These are phyloP conservation scores for Cubamyces sp. DNA, from an alignment of 768 basidiomycete species.

Conservation along the genomic window DNA sequence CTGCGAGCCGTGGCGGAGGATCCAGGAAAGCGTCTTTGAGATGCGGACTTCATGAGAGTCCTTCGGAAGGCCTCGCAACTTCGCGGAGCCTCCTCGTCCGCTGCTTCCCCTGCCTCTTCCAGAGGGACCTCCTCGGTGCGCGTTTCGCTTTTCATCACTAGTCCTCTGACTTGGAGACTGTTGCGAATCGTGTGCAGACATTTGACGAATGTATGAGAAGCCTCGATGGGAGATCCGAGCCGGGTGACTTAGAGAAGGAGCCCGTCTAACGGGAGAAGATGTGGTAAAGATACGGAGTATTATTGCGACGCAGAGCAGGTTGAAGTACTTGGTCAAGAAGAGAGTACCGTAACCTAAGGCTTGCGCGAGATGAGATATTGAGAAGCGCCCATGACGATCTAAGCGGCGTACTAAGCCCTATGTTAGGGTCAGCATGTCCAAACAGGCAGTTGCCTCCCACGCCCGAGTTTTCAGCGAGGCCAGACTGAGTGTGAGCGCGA, in stretches of 20 bases:
- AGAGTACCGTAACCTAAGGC: too few relatives aligned
- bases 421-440: neutral
- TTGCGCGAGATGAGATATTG: too few relatives aligned
- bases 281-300: too few relatives aligned
- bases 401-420: neutral
- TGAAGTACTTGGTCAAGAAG: too few relatives aligned
- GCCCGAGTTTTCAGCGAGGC: conserved; percentile 11
- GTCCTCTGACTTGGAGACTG: neutral
- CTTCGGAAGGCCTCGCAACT: conserved; percentile 57
- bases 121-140: neutral
- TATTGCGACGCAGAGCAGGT: too few relatives aligned
- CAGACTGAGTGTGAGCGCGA: neutral
- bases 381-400: too few relatives aligned
- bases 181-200: conserved; percentile 2
- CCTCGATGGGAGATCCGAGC: neutral
- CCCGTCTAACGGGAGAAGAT: too few relatives aligned
- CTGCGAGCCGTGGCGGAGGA: conserved; percentile 89
- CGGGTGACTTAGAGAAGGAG: neutral
- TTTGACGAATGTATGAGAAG: neutral
- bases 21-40: conserved; percentile 88
- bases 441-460: neutral
- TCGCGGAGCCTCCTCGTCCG: conserved; percentile 36
- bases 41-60: conserved; percentile 72
- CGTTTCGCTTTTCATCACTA: neutral
- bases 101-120: conserved; percentile 8